Base-by-base conservation (phyloP, 2,329 filamentous ascomycete species). In the Colletotrichum musicola region DNA sequence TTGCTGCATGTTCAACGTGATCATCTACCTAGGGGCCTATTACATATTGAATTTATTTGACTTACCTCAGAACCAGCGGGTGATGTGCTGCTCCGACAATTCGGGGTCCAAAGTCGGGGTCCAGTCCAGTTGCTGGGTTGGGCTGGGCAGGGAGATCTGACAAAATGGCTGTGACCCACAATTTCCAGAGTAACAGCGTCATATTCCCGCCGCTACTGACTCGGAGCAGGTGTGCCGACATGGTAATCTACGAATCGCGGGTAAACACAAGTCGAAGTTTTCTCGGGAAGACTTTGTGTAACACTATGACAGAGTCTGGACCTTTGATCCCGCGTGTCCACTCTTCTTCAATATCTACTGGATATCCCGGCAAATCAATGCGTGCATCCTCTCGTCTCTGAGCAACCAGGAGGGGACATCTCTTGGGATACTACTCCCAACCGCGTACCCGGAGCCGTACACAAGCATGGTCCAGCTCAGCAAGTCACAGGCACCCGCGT, bases 31-130 rank as follows among this genome's bases (percentile, higher is more conserved):
- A 44, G 49, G 46, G 20, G 20, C 20, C 20, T n/a, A 13, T 14
- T 35, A 2, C 22, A 20, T 30, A 18, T 60, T 4, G 20, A 56
- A 46, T 30, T 53, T 30, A 4, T 64, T 46, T 42, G 14, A 42
- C 16, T 20, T 20, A 46, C 46, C 53, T 63, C 38, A 38, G 4
- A 16, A n/a, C 4, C 35, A 40, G 22, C 60, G 44, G 38, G 46
- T 25, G 59, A 50, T 20, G 22, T 55, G 13, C 44, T 38, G 30
- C 51, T 58, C 49, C 55, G 30, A 44, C 42, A 60, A 50, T 59
- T 51, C 55, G 40, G 62, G 65, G 65, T 60, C 61, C 55, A 57
- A 51, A 27, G 30, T 49, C 22, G 50, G 50, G 49, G 58, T 38
- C 50, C 54, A 25, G 59, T 47, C 44, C 55, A 35, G 50, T 30